These are phyloP conservation scores for Marasmius tenuissimus DNA, from an alignment of 1,284 basidiomycete genomes.

Conservation along the genomic window DNA sequence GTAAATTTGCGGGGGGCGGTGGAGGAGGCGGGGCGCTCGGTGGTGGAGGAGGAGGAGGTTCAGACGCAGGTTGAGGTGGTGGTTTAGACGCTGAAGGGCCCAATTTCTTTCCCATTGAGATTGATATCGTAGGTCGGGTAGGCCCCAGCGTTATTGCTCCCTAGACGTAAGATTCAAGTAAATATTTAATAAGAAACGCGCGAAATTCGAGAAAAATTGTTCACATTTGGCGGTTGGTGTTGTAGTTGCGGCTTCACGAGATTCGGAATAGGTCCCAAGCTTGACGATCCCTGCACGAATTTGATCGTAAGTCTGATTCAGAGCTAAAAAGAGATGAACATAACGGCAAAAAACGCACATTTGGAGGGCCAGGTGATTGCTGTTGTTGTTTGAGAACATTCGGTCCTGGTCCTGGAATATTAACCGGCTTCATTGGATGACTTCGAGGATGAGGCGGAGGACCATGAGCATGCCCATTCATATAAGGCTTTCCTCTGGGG, in stretches of 20 bases:
- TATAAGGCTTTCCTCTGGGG: conserved; percentile 13
- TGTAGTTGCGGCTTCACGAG: not conserved
- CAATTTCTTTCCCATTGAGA: conserved; percentile 19
- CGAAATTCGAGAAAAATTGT: not conserved
- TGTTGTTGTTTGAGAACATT: conserved; percentile 27
- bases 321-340: no score
- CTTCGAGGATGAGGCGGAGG: not conserved
- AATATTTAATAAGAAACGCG: not conserved
- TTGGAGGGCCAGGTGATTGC: conserved; percentile 26
- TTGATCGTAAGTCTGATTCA: no score
- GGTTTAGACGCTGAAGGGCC: conserved; percentile 3
- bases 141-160: conserved; percentile 7
- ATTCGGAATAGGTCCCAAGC: not conserved
- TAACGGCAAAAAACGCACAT: not conserved
- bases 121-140: conserved; percentile 24
- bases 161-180: not conserved
- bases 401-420: conserved; percentile 12
- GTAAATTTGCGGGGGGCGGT: conserved; percentile 7
- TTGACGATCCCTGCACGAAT: not conserved
- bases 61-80: conserved; percentile 12
- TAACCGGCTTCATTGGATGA: not conserved
- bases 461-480: conserved; percentile 7
- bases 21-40: conserved; percentile 1
- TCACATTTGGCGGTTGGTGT: not conserved
- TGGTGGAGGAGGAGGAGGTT: conserved; percentile 8